Percentiles rank a stretch among this genome's conserved stretches.
Evolutionary conservation across 768 basidiomycete genomes (phyloP).

Genomic region (Suillus paluster): DNA sequence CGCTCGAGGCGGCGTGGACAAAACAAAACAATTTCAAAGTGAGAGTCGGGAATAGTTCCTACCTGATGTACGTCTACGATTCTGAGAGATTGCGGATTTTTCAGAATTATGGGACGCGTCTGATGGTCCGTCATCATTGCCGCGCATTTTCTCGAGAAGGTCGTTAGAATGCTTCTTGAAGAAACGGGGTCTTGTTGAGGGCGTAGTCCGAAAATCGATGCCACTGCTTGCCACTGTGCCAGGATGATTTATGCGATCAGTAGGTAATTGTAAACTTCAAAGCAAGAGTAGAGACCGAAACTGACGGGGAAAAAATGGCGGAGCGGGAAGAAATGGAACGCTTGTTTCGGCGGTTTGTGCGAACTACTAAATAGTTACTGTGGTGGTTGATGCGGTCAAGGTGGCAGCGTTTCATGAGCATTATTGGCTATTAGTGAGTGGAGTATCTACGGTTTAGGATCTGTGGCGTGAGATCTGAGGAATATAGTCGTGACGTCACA

Average conservation of each 20-base stretch:
- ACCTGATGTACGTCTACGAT: slow-evolving; percentile 11
- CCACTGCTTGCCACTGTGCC: too few species aligned
- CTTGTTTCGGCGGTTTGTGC: not conserved
- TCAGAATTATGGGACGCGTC: not conserved
- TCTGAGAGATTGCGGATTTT: not conserved
- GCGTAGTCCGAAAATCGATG: slow-evolving; percentile 1
- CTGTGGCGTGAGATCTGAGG: slow-evolving; percentile 2
- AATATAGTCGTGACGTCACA: slow-evolving; percentile 1
- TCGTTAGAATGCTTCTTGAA: slow-evolving; percentile 4
- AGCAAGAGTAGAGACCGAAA: not conserved
- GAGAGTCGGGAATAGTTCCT: not conserved
- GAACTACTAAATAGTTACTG: not conserved
- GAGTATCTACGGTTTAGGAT: not conserved
- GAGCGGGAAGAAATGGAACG: not conserved
- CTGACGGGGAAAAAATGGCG: not conserved
- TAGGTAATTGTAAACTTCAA: not conserved
- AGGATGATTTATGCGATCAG: not conserved
- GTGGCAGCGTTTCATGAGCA: not conserved
- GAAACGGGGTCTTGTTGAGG: not conserved
- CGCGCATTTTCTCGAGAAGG: slow-evolving; percentile 11
- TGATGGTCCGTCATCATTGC: not conserved
- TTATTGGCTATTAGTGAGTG: not conserved
- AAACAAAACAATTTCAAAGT: not conserved
- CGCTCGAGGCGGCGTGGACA: too few species aligned
- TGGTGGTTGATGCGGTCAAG: not conserved